Evolutionary conservation across 768 basidiomycete species (phyloP).

Genomic region (Lactifluus echinatus): DNA sequence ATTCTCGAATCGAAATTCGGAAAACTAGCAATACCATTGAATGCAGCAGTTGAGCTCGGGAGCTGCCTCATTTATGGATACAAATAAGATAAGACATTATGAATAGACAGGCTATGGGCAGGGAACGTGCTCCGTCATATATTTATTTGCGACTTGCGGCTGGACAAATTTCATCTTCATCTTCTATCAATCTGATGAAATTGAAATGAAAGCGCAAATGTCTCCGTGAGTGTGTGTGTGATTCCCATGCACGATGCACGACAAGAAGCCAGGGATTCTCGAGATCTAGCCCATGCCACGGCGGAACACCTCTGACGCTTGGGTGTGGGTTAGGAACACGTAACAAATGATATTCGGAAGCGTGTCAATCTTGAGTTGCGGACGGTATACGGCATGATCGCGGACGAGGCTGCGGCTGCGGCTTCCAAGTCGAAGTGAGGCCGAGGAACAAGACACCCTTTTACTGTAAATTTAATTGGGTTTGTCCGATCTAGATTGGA

Average conservation of each 20-base stretch:
- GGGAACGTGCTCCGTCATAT: not conserved
- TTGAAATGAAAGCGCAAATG: not conserved
- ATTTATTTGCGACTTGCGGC: not conserved
- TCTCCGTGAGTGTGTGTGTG: not conserved
- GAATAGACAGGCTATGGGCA: not conserved
- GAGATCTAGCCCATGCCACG: not conserved
- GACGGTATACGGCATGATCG: not conserved
- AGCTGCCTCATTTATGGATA: not conserved
- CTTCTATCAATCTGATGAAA: not conserved
- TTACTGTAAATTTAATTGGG: not conserved
- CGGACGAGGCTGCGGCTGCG: not conserved
- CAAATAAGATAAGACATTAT: not conserved
- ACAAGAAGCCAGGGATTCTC: not conserved
- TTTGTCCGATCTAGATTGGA: slow-evolving; percentile 3
- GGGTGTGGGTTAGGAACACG: not conserved
- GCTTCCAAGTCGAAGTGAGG: not conserved
- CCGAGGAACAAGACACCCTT: not conserved
- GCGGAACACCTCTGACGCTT: not conserved
- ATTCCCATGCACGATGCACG: no score
- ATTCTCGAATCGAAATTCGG: not conserved
- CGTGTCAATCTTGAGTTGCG: not conserved
- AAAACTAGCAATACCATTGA: not conserved
- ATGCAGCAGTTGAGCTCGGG: slow-evolving; percentile 11
- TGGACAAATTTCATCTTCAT: not conserved
- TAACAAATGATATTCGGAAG: not conserved